Conservation (phyloP, 177 flowering plant genomes). For the Vitis hybrid region DNA sequence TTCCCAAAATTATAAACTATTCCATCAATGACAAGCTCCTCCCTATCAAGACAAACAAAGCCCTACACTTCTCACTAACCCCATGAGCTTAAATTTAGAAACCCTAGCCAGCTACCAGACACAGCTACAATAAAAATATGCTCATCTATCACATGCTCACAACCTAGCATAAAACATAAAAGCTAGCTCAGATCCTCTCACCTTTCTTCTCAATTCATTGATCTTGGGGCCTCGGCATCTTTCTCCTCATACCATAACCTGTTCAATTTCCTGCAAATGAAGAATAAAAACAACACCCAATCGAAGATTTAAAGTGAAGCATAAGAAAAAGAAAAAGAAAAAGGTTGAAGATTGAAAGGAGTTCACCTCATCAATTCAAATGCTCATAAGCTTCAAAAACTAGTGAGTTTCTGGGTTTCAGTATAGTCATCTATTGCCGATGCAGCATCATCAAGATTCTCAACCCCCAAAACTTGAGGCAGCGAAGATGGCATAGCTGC, state of each 20-base stretch:
- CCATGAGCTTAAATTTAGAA: not conserved
- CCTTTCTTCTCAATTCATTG: not conserved
- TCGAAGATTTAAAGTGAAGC: not conserved
- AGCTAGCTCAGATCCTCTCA: not conserved
- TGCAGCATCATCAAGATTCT: conserved; percentile 33
- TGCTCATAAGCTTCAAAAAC: not conserved
- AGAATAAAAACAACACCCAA: not conserved
- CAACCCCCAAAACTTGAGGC: not conserved
- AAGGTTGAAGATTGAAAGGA: not conserved
- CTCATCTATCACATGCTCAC: not conserved
- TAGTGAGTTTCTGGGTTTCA: too few relatives aligned
- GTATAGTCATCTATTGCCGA: conserved; percentile 20
- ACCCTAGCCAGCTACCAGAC: not conserved
- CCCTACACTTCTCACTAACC: not conserved
- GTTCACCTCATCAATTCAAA: conserved; percentile 1
- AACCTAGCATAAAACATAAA: not conserved
- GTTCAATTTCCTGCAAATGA: not conserved
- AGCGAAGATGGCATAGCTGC: too few relatives aligned
- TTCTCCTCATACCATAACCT: not conserved
- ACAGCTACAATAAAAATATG: not conserved
- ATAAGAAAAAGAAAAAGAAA: not conserved
- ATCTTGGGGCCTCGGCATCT: not conserved
- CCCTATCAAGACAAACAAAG: not conserved
- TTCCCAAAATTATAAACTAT: not conserved
- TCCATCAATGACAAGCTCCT: not conserved